Evolutionary conservation across 2,329 filamentous ascomycete genomes (phyloP), one percentile per base, ranked within the genome.

Genomic region (Penicillium sp.): DNA sequence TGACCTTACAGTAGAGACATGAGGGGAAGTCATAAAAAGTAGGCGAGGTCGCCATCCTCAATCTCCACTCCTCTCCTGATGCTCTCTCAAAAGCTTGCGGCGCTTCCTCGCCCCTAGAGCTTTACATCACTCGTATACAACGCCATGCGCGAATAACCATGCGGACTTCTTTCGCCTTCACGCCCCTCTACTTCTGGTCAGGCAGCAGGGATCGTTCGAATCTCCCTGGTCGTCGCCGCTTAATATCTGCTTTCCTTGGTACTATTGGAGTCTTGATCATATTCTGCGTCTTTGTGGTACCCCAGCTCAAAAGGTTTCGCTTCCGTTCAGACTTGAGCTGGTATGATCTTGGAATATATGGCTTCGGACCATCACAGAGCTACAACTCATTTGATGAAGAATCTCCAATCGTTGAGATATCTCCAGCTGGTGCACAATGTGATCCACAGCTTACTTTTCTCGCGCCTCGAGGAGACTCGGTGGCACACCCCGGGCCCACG

Each of bases 401-500:
- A 25, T 70, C 73, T 1, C 72, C 70, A 1, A 16, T 69, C 1
- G 49, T 74, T 5, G 64, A 75, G 45, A 67, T 74, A 19, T 61
- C 65, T 0, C 65, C 71, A 6, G 55, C 60, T n/a, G 63, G 53
- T 6, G 61, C 68, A 16, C 61, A 69, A 66, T 75, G 73, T 57
- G 71, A 75, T 54, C 52, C 61, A 38, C 64, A 71, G 40, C 74
- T 69, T 43, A 74, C 70, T 0, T 73, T 75, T 43, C 46, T 75
- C 6, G 71, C 73, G 14, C 73, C 73, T 2, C 69, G 71, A 6
- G 73, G 73, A 1, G 73, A 74, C 57, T 73, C 72, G 2, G 62
- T 75, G 10, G 59, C 64, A 2, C 67, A 76, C 16, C 71, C 78
- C 0, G 77, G 78, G 1, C 79, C 79, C 0, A 75, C 80, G 53